Conservation (phyloP, 2,329 filamentous ascomycete species). For the Coleophoma eucalyptorum region DNA sequence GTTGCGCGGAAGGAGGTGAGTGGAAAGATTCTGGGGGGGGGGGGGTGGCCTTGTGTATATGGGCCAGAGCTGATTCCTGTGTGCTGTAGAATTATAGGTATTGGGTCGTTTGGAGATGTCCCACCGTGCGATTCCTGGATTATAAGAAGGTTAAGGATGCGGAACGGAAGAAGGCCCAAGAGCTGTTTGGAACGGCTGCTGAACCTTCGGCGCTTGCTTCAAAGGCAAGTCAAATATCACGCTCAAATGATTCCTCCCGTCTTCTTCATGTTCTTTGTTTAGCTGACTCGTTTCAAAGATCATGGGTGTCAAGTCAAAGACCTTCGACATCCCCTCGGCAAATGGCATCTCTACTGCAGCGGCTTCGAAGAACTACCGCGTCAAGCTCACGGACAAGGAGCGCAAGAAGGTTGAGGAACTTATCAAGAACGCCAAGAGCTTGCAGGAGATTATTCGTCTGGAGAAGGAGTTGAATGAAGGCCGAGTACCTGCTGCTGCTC, state of each 20-base stretch:
- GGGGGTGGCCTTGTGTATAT: too few species aligned
- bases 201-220: slow-evolving; percentile 78
- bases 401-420: slow-evolving; percentile 79
- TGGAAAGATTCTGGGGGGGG: slow-evolving; percentile 10
- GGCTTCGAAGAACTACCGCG: slow-evolving; percentile 64
- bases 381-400: slow-evolving; percentile 86
- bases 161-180: slow-evolving; percentile 71
- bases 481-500: slow-evolving; percentile 68
- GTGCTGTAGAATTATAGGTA: slow-evolving; percentile 75
- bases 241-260: background rate
- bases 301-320: slow-evolving; percentile 77
- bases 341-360: slow-evolving; percentile 40
- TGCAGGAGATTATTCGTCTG: slow-evolving; percentile 84
- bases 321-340: slow-evolving; percentile 57
- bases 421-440: slow-evolving; percentile 82
- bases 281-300: slow-evolving; percentile 46
- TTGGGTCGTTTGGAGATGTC: slow-evolving; percentile 86
- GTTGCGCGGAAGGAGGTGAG: slow-evolving; percentile 88
- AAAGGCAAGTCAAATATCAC: slow-evolving; percentile 43
- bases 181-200: slow-evolving; percentile 78
- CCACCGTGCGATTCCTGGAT: slow-evolving; percentile 84
- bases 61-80: too few species aligned
- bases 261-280: background rate
- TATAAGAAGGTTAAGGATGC: slow-evolving; percentile 86
- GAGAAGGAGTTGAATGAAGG: slow-evolving; percentile 94